Conservation (phyloP, 768 basidiomycete species). For the Tricholoma flavovirens region DNA sequence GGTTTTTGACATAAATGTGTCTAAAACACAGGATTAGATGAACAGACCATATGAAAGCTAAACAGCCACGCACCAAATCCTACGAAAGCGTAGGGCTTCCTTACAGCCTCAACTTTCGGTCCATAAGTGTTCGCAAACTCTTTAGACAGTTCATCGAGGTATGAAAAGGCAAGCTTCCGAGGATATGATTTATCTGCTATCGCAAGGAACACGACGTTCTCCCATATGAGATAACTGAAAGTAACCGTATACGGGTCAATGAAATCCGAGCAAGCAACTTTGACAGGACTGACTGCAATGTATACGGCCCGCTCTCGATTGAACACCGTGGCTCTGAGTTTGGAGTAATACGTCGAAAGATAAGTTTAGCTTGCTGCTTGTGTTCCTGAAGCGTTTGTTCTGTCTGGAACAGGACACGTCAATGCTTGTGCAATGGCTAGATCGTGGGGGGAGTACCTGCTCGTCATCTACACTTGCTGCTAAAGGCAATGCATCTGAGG, state of each 20-base stretch:
- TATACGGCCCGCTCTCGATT: conserved; percentile 92
- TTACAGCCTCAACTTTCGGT: conserved; percentile 82
- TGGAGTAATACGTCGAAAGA: conserved; percentile 89
- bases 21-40: conserved; percentile 34
- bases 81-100: conserved; percentile 98
- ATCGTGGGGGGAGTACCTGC: conserved; percentile 48
- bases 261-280: conserved; percentile 4
- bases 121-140: conserved; percentile 94
- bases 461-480: conserved; percentile 98
- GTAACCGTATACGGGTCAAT: conserved; percentile 2
- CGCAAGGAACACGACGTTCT: conserved; percentile 92
- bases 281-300: conserved; percentile 74
- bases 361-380: conserved; percentile 96
- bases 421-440: not conserved
- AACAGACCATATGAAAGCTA: not conserved
- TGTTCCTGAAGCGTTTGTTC: conserved; percentile 93
- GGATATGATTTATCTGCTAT: conserved; percentile 98
- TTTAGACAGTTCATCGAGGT: conserved; percentile 93
- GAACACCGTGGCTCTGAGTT: conserved; percentile 95
- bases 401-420: conserved; percentile 49
- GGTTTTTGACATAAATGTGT: conserved; percentile 99
- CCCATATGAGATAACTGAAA: conserved; percentile 85
- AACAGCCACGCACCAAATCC: conserved; percentile 74
- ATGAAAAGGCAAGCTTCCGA: conserved; percentile 94
- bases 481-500: conserved; percentile 82